Evolutionary conservation across 192 early-diverging fungal species (phyloP), one percentile per base, ranked within the genome.

Genomic region (Funneliformis geosporum): DNA sequence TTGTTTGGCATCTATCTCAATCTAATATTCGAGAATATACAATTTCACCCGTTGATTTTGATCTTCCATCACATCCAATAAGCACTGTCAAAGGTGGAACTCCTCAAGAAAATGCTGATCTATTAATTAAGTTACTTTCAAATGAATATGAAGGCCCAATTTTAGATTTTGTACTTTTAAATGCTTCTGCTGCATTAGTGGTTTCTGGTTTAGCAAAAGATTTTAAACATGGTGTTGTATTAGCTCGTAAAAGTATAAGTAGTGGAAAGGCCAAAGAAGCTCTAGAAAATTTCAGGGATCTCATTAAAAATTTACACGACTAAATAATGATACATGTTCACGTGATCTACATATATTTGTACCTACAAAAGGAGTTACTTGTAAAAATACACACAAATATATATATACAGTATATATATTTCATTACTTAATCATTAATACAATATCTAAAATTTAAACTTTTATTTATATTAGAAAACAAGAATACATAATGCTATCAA

Each of bases 131-230:
- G 18, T 79, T 98, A 42, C 85, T 99, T n/a, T 85, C 82, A 78
- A 89, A 91, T 68, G 79, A 88, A 50, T 83, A 96, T 44, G 83
- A 86, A 61, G 85, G 85, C 0, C 87, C 85, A 0, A 89, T 97
- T 64, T 85, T 95, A 46, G 95, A 97, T 81, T 99, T 95, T 87
- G 95, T 99, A 12, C 86, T 98, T 46, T 80, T 99, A 74, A 99
- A 99, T 81, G 87, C 96, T 1, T 94, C 92, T n/a, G 95, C 96
- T 10, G 76, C 97, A 67, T 84, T 98, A 80, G 91, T 90, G 33
- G 91, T 98, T 42, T 85, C 93, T 33, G 96, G 95, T 33, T 88
- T 88, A 59, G 95, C 94, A 0, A 65, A 72, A 5, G 85, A 90
- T 67, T 92, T 94, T 79, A 86, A 89, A 61, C 91, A 95, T 4